Evolutionary conservation across 1,139 yeast genomes (phyloP).

Genomic region (Hanseniaspora sp.): DNA sequence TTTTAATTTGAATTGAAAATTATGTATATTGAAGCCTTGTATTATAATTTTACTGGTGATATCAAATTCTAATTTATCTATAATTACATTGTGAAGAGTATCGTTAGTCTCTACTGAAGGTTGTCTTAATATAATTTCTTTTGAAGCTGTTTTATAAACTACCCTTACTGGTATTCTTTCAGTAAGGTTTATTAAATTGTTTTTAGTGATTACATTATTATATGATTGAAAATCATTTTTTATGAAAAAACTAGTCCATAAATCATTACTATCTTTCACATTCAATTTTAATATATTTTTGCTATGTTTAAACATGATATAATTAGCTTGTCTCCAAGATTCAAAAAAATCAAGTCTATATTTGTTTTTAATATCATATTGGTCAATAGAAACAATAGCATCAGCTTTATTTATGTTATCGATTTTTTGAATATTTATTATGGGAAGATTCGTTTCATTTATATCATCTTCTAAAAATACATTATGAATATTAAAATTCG

Average conservation of each 20-base stretch:
- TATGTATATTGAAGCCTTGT: slow-evolving; percentile 46
- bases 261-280: slow-evolving; percentile 6
- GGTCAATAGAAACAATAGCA: background rate
- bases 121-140: slow-evolving; percentile 1
- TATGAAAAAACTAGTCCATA: slow-evolving; percentile 6
- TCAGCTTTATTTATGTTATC: background rate
- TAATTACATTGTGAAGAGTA: background rate
- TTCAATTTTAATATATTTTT: slow-evolving; percentile 7
- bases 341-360: slow-evolving; percentile 10
- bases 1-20: slow-evolving; percentile 26
- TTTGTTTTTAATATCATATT: background rate
- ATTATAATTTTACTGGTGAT: slow-evolving; percentile 37
- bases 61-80: slow-evolving; percentile 27
- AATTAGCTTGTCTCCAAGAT: slow-evolving; percentile 7
- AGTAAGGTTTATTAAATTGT: background rate
- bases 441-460: background rate
- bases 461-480: background rate
- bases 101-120: background rate
- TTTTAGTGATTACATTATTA: background rate
- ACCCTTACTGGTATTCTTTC: slow-evolving; percentile 6
- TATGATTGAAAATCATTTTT: background rate
- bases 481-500: background rate
- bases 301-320: slow-evolving; percentile 13
- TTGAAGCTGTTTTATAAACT: background rate
- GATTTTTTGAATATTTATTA: background rate